Percentiles rank a stretch among this genome's conserved stretches.
These are phyloP conservation scores for Diddensiella transvaalensis DNA, from an alignment of 805 yeast genomes.

Conservation along the genomic window DNA sequence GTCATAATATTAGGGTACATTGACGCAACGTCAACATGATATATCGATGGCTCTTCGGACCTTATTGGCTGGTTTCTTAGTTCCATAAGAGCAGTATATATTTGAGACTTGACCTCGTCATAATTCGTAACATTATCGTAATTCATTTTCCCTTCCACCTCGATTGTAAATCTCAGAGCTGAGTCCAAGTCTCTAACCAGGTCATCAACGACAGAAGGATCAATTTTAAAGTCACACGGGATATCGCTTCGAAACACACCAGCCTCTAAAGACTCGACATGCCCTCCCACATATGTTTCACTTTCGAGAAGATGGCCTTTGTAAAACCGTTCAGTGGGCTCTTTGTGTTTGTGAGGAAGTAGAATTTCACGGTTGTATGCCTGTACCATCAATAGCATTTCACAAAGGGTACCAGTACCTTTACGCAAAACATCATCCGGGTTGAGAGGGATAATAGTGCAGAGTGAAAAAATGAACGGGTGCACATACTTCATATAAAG, in stretches of 20 bases:
- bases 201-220: conserved; percentile 79
- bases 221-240: conserved; percentile 68
- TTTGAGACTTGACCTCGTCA: conserved; percentile 64
- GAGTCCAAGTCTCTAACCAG: conserved; percentile 66
- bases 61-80: conserved; percentile 62
- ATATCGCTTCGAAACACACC: conserved; percentile 95
- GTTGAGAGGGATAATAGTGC: conserved; percentile 91
- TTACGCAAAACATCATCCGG: conserved; percentile 95
- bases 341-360: conserved; percentile 89
- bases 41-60: conserved; percentile 77
- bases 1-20: conserved; percentile 99
- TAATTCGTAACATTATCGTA: conserved; percentile 77
- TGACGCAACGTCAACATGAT: conserved; percentile 98
- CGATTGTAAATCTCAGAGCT: conserved; percentile 78
- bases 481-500: conserved; percentile 94
- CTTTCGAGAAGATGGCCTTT: conserved; percentile 91
- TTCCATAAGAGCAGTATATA: conserved; percentile 52
- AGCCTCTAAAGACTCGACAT: conserved; percentile 95
- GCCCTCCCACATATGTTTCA: conserved; percentile 98
- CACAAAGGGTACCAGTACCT: conserved; percentile 98
- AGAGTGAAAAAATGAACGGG: conserved; percentile 92
- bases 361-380: conserved; percentile 76
- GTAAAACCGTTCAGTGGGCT: conserved; percentile 91
- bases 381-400: conserved; percentile 93
- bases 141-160: conserved; percentile 70